Evolutionary conservation across 106 monocot species (phyloP), one percentile per base, ranked within the genome.

Genomic region (Vanilla planifolia): DNA sequence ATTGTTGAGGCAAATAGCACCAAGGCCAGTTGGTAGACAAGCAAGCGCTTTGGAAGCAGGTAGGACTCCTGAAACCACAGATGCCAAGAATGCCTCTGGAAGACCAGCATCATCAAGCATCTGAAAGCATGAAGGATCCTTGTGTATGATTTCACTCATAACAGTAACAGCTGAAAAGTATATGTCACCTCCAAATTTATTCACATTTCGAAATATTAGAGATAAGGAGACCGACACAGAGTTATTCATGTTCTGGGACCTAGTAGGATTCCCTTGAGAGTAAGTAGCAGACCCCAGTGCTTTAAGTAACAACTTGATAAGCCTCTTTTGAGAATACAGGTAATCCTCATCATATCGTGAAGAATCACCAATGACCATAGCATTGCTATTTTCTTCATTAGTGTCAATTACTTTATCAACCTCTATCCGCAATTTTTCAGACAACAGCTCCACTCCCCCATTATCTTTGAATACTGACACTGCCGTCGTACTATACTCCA

Each of bases 121-220:
- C 55, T 72, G 64, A 67, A 85, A 99, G 60, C 92, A 99, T 52
- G 91, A 92, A 14, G 98, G 98, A 55, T 99, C 98, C 68, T 85
- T 88, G 51, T 99, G 98, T 62, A 99, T 92, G 51, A 99, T 99
- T 69, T 99, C 98, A 69, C 88, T 99, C 98, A 99, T 88, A 73
- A 99, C 74, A 67, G 92, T 88, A 42, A 99, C 98, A 20, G 98
- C 92, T 50, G 98, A 82, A 63, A 92, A 99, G 66, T 99, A 99
- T 64, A 99, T 92, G 48, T 92, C 98, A 37, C 92, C 88, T 44
- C 98, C 92, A 88, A 99, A 99, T 47, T 22, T 84, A 19, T 62
- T 67, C 26, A 75, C 75, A 75, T 88, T 88, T 14, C 55, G 85
- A 69, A 99, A 92, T 71, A 99, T 88, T 26, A 82, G 60, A 46